Base-by-base conservation (phyloP, 2,329 filamentous ascomycete species). In the Ophiocordyceps robertsii region DNA sequence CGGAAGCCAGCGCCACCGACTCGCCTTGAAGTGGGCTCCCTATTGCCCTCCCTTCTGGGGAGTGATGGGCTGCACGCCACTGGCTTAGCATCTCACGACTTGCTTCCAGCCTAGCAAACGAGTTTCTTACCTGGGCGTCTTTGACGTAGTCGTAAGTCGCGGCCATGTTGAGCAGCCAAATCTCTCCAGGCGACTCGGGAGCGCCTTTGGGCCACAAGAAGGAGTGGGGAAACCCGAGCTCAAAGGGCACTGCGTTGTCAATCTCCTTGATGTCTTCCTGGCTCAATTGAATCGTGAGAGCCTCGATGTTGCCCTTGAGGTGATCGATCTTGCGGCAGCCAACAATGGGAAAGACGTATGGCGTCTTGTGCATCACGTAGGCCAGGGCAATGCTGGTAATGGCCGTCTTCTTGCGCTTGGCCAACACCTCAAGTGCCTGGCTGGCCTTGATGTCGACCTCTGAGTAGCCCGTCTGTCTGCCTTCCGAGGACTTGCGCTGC, bases 301-400 rank as follows among this genome's bases (percentile, higher is more conserved):
- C 79, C 52, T 80, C 73, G 49, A 87, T 81, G 52, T 86, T 87
- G 44, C 68, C 70, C 54, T 79, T 73, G 35, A 89, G 63, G 54
- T 88, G 82, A 40, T 80, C 75, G 10, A 84, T 58, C 51, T 78
- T 86, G 11, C 82, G 70, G 0, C 80, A 79, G 11, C 83, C 82
- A 5, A 86, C 67, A 35, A 88, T 77, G 1, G 84, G 84, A 54
- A 84, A 85, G 12, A 87, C 78, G 51, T 84, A 77, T 0, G 80
- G 74, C 1, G 78, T 66, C 62, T 87, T 86, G 49, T 77, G 71
- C 69, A 84, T 72, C 13, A 87, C 77, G 53, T 88, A 88, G 2
- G 83, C 82, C 21, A 88, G 61, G 9, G 83, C 82, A 44, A 73
- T 57, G 46, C 65, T 67, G 14, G 67, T 70, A 47, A 70, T 60